Evolutionary conservation across 108 stramenopile species (phyloP).

Genomic region (Cyclotella kingstonii): DNA sequence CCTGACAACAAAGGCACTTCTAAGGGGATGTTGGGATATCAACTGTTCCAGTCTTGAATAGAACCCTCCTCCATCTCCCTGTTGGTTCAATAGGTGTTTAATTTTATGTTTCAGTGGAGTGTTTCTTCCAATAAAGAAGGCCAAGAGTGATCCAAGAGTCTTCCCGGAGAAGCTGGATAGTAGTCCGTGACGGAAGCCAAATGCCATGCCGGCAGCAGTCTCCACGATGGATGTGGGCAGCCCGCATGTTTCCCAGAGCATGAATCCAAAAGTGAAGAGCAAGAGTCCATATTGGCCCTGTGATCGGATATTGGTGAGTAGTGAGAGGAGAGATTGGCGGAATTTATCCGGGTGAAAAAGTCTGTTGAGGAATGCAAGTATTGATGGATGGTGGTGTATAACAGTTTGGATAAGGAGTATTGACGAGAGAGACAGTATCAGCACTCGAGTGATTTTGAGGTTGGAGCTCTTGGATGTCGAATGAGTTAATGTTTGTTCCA

Average conservation of each 20-base stretch:
- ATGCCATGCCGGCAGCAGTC: slow-evolving; percentile 40
- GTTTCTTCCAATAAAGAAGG: no score
- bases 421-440: no score
- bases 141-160: slow-evolving; percentile 30
- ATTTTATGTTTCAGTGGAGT: no score
- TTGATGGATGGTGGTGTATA: no score
- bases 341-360: slow-evolving; percentile 25
- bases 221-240: slow-evolving; percentile 42
- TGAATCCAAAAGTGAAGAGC: slow-evolving; percentile 15
- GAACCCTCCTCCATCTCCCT: slow-evolving; percentile 22
- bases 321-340: slow-evolving; percentile 16
- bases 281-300: slow-evolving; percentile 11
- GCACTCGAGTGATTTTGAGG: no score
- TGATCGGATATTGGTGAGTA: slow-evolving; percentile 17
- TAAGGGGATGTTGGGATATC: slow-evolving; percentile 21
- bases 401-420: no score
- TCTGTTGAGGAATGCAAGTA: no score
- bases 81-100: slow-evolving; percentile 12
- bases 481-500: no score
- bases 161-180: slow-evolving; percentile 32
- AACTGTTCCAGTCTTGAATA: slow-evolving; percentile 12
- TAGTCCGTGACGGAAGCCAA: slow-evolving; percentile 23
- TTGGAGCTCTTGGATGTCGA: no score
- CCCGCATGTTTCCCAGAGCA: slow-evolving; percentile 32
- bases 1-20: slow-evolving; percentile 27